Conservation (phyloP, 176 grass and related monocot genomes). For the Rhynchospora tenuis region DNA sequence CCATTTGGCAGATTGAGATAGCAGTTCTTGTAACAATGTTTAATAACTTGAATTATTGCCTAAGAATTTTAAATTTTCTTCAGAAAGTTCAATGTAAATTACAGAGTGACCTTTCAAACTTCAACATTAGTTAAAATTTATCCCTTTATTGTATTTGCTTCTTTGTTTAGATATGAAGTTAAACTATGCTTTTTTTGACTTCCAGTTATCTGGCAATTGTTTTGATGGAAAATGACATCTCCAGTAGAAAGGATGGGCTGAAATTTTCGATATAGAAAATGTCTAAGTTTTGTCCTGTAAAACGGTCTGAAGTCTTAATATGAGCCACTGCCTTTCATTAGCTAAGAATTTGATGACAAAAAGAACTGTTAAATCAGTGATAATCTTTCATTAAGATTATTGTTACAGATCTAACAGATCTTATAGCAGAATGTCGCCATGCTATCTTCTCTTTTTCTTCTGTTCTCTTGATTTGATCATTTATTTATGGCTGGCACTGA, state of each 20-base stretch:
- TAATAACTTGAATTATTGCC: neutral
- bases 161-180: neutral
- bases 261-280: neutral
- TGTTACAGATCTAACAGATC: neutral
- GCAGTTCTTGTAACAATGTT: neutral
- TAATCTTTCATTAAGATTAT: neutral
- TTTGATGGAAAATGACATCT: neutral
- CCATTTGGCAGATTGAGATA: neutral
- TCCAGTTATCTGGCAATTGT: neutral
- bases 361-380: neutral
- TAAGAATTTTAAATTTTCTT: neutral
- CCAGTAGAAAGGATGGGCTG: neutral
- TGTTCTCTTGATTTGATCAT: neutral
- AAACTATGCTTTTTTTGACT: neutral
- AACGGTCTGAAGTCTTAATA: neutral
- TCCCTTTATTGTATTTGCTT: neutral
- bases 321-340: neutral
- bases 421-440: neutral
- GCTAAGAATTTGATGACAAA: neutral
- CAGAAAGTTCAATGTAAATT: neutral
- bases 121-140: neutral
- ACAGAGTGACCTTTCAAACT: neutral
- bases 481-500: neutral
- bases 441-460: neutral
- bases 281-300: neutral